Evolutionary conservation across 495 filamentous ascomycete genomes (phyloP), one percentile per base, ranked within the genome.

Genomic region (Acidomyces sp.): DNA sequence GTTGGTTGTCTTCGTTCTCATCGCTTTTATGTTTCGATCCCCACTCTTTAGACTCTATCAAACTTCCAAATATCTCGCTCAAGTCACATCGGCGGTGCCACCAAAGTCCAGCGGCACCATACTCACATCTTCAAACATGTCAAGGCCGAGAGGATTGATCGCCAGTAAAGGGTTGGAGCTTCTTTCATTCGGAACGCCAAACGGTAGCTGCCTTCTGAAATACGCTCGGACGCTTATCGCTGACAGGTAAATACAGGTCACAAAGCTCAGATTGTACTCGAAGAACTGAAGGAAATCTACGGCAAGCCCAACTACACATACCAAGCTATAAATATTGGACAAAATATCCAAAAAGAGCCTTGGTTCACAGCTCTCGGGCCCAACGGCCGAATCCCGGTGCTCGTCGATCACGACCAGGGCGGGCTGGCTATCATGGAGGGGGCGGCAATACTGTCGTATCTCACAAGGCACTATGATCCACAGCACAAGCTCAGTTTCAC

Each of bases 131-230:
- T 22, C 26, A 4, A 48, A 37, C 21, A 53, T 55, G 45, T 34
- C 49, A 20, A 51, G 48, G 38, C 64, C 69, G 18, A 66, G 61
- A 5, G 71, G 70, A 16, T 59, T 72, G 25, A 67, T 68, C 38
- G 70, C 67, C 41, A 71, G 59, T 45, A 69, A 62, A 20, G 71
- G 70, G 47, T 71, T 75, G 46, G 70, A 75, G 58, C 66, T 72
- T 17, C 51, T 72, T 5, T 73, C 69, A 6, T 66, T 60, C 22
- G 58, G 51, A 19, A 61, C 68, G 6, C 68, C 67, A 24, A 70
- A 72, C 45, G 67, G 68, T 47, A n/a, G n/a, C n/a, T n/a, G 31
- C 6, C 12, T 34, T 18, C 31, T 9, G 16, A 29, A 9, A 29
- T 29, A 9, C 13, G 9, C 13, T n/a, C n/a, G n/a, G n/a, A n/a